These are phyloP conservation scores for Yamadazyma buinensis DNA, from an alignment of 1,139 yeast species.

Conservation along the genomic window DNA sequence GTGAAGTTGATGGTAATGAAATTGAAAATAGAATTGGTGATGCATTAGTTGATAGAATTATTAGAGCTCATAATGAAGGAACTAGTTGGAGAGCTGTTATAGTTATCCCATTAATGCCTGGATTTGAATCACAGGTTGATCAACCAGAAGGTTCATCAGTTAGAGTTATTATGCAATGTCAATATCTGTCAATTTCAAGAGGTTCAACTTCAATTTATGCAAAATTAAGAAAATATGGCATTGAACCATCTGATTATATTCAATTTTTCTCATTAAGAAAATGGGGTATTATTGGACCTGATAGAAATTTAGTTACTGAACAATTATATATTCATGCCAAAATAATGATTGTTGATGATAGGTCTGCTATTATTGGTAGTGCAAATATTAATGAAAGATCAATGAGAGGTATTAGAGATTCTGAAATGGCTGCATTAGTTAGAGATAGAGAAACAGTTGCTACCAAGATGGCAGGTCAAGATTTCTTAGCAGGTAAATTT, in stretches of 20 bases:
- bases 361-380: constrained; percentile 90
- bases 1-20: constrained; percentile 79
- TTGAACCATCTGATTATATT: constrained; percentile 86
- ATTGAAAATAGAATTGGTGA: constrained; percentile 92
- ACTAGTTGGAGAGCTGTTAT: constrained; percentile 87
- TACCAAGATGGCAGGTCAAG: constrained; percentile 77
- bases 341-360: constrained; percentile 88
- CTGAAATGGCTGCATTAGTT: constrained; percentile 87
- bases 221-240: constrained; percentile 71
- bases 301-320: constrained; percentile 74
- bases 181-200: constrained; percentile 87
- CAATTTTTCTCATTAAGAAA: constrained; percentile 89
- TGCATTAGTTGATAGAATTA: constrained; percentile 91
- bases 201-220: constrained; percentile 91
- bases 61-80: constrained; percentile 76
- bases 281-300: constrained; percentile 90
- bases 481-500: constrained; percentile 78
- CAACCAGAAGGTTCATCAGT: constrained; percentile 92
- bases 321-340: constrained; percentile 94
- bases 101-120: constrained; percentile 95
- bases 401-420: constrained; percentile 89
- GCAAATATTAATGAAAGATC: constrained; percentile 96
- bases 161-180: constrained; percentile 95
- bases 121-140: constrained; percentile 92
- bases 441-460: constrained; percentile 77